These are phyloP conservation scores for Leishmania guyanensis DNA, from an alignment of 208 protist genomes.

Conservation along the genomic window DNA sequence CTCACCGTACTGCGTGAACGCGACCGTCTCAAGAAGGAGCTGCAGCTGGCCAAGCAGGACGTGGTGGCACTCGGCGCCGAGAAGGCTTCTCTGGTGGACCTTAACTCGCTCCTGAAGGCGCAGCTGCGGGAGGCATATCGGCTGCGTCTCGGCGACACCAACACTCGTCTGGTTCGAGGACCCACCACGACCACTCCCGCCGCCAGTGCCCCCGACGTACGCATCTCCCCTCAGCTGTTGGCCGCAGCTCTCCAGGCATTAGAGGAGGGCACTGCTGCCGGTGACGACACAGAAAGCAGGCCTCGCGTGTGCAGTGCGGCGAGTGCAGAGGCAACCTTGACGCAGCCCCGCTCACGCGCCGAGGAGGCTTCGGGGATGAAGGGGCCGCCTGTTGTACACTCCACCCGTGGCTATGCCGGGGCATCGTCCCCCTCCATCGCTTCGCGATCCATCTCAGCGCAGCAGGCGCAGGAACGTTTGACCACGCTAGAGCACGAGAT, in stretches of 20 bases:
- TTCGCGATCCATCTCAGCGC: conserved; percentile 5
- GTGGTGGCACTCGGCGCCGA: conserved; percentile 53
- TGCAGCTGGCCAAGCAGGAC: conserved; percentile 52
- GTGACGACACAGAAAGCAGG: not conserved
- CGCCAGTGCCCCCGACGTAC: not conserved
- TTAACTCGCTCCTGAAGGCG: conserved; percentile 87
- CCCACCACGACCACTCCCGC: not conserved
- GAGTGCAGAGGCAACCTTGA: not conserved
- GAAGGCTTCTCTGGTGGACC: conserved; percentile 79
- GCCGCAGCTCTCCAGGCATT: conserved; percentile 25
- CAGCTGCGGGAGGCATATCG: conserved; percentile 84
- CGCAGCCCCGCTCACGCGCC: not conserved
- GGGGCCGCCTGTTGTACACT: conserved; percentile 15
- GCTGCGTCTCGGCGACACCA: conserved; percentile 27
- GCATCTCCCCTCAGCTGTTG: conserved; percentile 30
- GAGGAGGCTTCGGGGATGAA: not conserved
- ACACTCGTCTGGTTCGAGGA: not conserved
- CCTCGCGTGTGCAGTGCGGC: not conserved
- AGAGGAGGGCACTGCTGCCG: conserved; percentile 3
- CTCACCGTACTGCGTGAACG: conserved; percentile 66
- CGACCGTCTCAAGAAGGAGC: conserved; percentile 55
- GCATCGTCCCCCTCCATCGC: not conserved
- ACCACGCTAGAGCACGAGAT: conserved; percentile 68
- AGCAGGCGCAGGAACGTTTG: conserved; percentile 27
- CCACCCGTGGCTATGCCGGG: conserved; percentile 10